Evolutionary conservation across 441 rosid species (phyloP).

Genomic region (Pelargonium fulgidum): DNA sequence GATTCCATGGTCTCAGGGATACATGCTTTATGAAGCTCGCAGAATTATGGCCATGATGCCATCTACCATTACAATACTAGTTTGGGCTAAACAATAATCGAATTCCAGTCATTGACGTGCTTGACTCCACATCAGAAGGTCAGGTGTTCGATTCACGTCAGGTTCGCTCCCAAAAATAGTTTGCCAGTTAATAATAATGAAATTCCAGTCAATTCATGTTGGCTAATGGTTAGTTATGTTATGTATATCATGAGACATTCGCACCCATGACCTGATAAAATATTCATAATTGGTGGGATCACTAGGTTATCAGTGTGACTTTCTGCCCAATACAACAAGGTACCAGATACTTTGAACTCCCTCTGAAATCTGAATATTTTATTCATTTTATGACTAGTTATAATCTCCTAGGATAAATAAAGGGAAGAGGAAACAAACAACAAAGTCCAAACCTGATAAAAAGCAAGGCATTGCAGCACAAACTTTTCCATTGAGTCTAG

Average conservation of each 20-base stretch:
- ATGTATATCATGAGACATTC: neutral
- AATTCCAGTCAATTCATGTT: conserved; percentile 8
- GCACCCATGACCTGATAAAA: neutral
- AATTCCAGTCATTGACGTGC: neutral
- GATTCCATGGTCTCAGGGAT: neutral
- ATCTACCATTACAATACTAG: neutral
- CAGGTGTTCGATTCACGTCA: too few species aligned
- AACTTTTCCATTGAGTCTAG: conserved; percentile 94
- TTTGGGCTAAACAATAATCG: neutral
- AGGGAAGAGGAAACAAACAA: neutral
- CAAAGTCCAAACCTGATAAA: conserved; percentile 67
- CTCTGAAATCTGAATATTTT: neutral
- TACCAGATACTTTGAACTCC: neutral
- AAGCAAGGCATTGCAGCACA: conserved; percentile 94
- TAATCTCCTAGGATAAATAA: conserved; percentile 1
- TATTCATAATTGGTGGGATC: neutral
- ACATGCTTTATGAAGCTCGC: neutral
- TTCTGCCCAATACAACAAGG: neutral
- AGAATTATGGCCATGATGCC: neutral
- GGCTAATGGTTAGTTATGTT: conserved; percentile 8
- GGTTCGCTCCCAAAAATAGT: too few species aligned
- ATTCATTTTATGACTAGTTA: conserved; percentile 1
- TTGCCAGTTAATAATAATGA: neutral
- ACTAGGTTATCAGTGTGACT: neutral
- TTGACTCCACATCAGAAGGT: too few species aligned